These are phyloP conservation scores for Hepatocystis sp. DNA, from an alignment of 169 alveolate genomes.

Conservation along the genomic window DNA sequence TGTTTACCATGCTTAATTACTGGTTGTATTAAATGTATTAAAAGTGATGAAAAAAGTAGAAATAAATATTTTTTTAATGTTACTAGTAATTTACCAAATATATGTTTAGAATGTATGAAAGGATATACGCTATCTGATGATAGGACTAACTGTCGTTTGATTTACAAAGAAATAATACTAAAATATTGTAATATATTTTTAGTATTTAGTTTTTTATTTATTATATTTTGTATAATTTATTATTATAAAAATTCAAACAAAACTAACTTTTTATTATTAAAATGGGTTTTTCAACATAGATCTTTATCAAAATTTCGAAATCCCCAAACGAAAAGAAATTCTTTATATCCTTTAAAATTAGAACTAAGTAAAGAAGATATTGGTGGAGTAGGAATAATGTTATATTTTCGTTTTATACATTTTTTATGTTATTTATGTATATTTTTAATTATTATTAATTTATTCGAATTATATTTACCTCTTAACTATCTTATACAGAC, in stretches of 20 bases:
- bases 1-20: slow-evolving; percentile 81
- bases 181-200: slow-evolving; percentile 46
- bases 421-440: slow-evolving; percentile 24
- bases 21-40: slow-evolving; percentile 79
- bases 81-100: slow-evolving; percentile 66
- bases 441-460: background rate
- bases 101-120: slow-evolving; percentile 81
- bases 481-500: slow-evolving; percentile 22
- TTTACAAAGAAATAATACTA: slow-evolving; percentile 67
- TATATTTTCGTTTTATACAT: slow-evolving; percentile 71
- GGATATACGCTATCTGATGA: slow-evolving; percentile 80
- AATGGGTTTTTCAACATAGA: slow-evolving; percentile 49
- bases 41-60: background rate
- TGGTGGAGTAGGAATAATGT: slow-evolving; percentile 80
- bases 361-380: slow-evolving; percentile 61
- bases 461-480: slow-evolving; percentile 32
- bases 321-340: background rate
- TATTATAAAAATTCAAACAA: slow-evolving; percentile 35
- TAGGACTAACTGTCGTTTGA: slow-evolving; percentile 72
- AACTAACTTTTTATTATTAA: slow-evolving; percentile 23
- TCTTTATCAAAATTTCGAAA: slow-evolving; percentile 57
- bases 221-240: slow-evolving; percentile 18
- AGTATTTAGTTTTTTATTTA: slow-evolving; percentile 9
- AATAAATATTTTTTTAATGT: slow-evolving; percentile 16
- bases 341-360: slow-evolving; percentile 42